Evolutionary conservation across 768 basidiomycete genomes (phyloP).

Genomic region (Pseudohyphozyma bogoriensis): DNA sequence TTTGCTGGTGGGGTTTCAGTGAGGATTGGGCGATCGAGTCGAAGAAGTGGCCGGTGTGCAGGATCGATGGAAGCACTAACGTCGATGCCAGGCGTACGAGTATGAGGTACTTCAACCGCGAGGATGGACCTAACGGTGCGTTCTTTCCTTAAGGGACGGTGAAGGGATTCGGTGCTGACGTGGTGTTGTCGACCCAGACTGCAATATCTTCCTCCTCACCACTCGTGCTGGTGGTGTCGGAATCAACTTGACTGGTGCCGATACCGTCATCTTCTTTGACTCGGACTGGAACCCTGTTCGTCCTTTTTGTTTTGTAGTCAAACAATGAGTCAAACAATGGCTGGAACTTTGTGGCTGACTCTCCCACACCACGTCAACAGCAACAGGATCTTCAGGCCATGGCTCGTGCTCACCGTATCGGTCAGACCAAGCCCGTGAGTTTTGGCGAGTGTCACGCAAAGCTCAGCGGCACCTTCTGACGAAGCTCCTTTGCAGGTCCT

Average conservation of each 20-base stretch:
- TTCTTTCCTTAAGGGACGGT: too few species aligned
- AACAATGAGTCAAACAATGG: too few species aligned
- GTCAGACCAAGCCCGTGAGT: conserved; percentile 73
- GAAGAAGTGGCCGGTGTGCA: conserved; percentile 57
- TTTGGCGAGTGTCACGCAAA: too few species aligned
- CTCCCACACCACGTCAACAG: too few species aligned
- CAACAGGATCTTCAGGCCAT: conserved; percentile 86
- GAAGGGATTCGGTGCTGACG: not conserved
- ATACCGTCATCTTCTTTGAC: conserved; percentile 90
- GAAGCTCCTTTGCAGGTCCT: conserved; percentile 39
- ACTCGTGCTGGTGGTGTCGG: conserved; percentile 72
- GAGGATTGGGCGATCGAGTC: conserved; percentile 48
- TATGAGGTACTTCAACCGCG: too few species aligned
- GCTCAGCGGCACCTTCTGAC: too few species aligned
- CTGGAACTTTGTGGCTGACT: too few species aligned
- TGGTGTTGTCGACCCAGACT: conserved; percentile 46
- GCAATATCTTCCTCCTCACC: conserved; percentile 59
- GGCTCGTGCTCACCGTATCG: conserved; percentile 90
- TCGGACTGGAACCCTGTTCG: conserved; percentile 59
- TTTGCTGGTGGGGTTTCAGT: too few species aligned
- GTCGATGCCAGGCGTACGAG: conserved; percentile 62
- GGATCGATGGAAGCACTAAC: conserved; percentile 31
- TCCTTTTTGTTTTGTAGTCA: not conserved
- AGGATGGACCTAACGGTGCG: too few species aligned
- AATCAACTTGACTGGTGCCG: conserved; percentile 68